Conservation (phyloP, 306 rosid species). For the Nissolia schottii region DNA sequence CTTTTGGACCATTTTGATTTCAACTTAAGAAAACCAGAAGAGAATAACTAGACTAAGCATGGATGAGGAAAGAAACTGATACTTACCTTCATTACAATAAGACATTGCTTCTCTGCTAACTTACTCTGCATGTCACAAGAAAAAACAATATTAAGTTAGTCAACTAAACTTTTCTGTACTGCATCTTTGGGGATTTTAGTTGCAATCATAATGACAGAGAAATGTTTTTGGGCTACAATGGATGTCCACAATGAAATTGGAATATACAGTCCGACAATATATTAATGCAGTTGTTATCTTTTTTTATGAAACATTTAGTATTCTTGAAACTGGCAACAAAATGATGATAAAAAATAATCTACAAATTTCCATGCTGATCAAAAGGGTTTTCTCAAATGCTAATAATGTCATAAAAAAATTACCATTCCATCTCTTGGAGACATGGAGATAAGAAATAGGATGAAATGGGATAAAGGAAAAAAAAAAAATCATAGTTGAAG, state of each 20-base stretch:
- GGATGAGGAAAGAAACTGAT: constrained; percentile 6
- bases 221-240: background rate
- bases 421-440: background rate
- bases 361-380: background rate
- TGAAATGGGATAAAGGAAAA: background rate
- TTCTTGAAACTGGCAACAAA: constrained; percentile 11
- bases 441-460: background rate
- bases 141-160: constrained; percentile 12
- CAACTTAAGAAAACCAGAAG: background rate
- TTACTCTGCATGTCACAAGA: constrained; percentile 49
- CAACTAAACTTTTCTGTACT: constrained; percentile 1
- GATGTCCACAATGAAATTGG: background rate
- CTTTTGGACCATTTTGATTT: background rate
- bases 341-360: background rate
- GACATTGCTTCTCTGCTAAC: constrained; percentile 59
- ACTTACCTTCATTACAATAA: constrained; percentile 66
- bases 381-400: background rate
- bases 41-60: background rate
- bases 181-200: background rate
- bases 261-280: background rate
- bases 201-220: background rate
- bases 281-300: background rate
- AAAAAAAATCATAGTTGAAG: background rate
- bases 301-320: background rate
- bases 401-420: background rate